These are phyloP conservation scores for Fistulinella staudtii DNA, from an alignment of 1,284 basidiomycete species.

Conservation along the genomic window DNA sequence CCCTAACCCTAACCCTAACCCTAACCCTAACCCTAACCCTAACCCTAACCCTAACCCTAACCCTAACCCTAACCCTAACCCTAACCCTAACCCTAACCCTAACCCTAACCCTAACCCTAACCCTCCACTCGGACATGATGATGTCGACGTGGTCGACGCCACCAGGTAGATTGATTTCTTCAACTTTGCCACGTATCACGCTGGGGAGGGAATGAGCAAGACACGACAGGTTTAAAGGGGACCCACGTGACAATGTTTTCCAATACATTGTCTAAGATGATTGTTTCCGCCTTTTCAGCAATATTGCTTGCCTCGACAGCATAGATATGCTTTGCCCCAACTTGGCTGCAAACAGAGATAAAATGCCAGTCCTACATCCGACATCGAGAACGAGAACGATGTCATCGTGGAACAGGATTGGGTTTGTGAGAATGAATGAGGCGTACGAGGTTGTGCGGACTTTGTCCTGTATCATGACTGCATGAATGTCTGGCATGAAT, in stretches of 20 bases:
- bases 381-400: conserved; percentile 94
- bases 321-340: conserved; percentile 90
- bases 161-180: conserved; percentile 73
- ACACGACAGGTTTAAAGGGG: neutral
- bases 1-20: no score
- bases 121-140: conserved; percentile 99
- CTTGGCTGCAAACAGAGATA: conserved; percentile 89
- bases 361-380: conserved; percentile 91
- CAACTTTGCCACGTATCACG: conserved; percentile 85
- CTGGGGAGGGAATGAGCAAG: conserved; percentile 33
- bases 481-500: conserved; percentile 60
- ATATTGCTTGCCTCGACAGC: conserved; percentile 92
- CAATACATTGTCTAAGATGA: conserved; percentile 78
- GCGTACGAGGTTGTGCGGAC: conserved; percentile 94
- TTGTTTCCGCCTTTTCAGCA: conserved; percentile 77
- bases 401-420: conserved; percentile 79
- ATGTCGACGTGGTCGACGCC: conserved; percentile 80
- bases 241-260: conserved; percentile 71
- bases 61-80: no score
- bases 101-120: no score
- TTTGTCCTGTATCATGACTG: conserved; percentile 82
- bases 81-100: no score
- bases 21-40: no score
- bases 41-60: no score
- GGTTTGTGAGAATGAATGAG: conserved; percentile 86